phyloP scores from a whole-genome alignment of 2,329 filamentous ascomycete species.

The Bipolaris oryzae region DNA sequence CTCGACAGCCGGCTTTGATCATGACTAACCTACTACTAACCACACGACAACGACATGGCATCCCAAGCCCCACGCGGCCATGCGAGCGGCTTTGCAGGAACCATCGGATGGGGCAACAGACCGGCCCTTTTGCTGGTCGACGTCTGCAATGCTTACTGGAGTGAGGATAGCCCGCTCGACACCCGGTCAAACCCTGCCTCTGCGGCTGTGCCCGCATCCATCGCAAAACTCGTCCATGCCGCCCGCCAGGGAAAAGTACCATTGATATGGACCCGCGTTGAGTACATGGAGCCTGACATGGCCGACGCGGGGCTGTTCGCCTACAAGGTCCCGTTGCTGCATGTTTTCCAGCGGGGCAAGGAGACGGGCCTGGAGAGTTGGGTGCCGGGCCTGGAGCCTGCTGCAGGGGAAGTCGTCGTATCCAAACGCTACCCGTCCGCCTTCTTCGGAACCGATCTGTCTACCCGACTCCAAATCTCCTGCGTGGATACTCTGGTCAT shows the following conservation, averaged over 20 bases:
- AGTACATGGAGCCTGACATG: slow-evolving; percentile 54
- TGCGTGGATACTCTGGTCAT: slow-evolving; percentile 55
- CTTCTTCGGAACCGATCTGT: slow-evolving; percentile 56
- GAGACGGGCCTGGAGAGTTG: slow-evolving; percentile 49
- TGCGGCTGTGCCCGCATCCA: slow-evolving; percentile 46
- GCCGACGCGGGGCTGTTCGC: slow-evolving; percentile 54
- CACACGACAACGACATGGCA: slow-evolving; percentile 25
- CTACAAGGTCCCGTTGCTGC: slow-evolving; percentile 52
- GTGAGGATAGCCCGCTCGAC: slow-evolving; percentile 51
- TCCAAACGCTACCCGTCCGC: slow-evolving; percentile 54
- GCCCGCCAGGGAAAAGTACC: slow-evolving; percentile 50
- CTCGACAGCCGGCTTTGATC: slow-evolving; percentile 4
- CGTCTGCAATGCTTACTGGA: slow-evolving; percentile 57
- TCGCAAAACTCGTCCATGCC: slow-evolving; percentile 49
- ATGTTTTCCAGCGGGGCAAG: slow-evolving; percentile 52
- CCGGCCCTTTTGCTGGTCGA: slow-evolving; percentile 56
- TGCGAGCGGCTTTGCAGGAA: slow-evolving; percentile 46
- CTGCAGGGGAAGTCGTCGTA: slow-evolving; percentile 44
- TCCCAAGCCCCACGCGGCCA: slow-evolving; percentile 9
- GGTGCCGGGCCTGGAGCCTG: slow-evolving; percentile 50
- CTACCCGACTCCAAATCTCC: slow-evolving; percentile 48
- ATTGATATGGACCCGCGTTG: slow-evolving; percentile 54
- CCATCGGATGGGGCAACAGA: slow-evolving; percentile 53
- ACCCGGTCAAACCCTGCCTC: slow-evolving; percentile 48
- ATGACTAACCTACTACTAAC: slow-evolving; percentile 13